Evolutionary conservation across 2,329 filamentous ascomycete genomes (phyloP).

Genomic region (Tolypocladium album): DNA sequence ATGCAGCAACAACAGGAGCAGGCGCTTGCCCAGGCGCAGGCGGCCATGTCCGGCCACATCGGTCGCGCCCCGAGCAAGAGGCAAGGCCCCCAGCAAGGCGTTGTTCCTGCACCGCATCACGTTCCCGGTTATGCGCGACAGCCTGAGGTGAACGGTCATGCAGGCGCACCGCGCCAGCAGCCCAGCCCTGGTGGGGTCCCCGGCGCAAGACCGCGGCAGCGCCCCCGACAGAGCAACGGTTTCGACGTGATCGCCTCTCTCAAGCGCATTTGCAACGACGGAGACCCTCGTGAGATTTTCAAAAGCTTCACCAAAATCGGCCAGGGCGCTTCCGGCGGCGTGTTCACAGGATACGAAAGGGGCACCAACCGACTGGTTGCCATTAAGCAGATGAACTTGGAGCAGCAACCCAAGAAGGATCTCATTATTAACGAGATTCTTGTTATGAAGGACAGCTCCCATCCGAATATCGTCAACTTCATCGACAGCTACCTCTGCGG

Average conservation of each 20-base stretch:
- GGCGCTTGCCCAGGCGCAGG: conserved; percentile 68
- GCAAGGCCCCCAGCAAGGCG: conserved; percentile 27
- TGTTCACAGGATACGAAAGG: conserved; percentile 82
- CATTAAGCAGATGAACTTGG: conserved; percentile 99
- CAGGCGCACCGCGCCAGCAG: conserved; percentile 24
- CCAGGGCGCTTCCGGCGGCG: conserved; percentile 91
- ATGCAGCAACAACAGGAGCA: conserved; percentile 80
- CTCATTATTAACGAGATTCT: conserved; percentile 98
- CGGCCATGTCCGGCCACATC: conserved; percentile 61
- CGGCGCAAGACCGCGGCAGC: conserved; percentile 60
- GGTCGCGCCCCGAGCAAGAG: conserved; percentile 66
- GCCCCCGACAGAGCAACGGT: conserved; percentile 66
- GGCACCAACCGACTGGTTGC: conserved; percentile 81
- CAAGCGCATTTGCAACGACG: conserved; percentile 80
- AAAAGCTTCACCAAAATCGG: conserved; percentile 87
- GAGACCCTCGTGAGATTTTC: conserved; percentile 83
- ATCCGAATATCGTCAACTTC: conserved; percentile 98
- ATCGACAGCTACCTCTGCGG: conserved; percentile 90
- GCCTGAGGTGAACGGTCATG: conserved; percentile 19
- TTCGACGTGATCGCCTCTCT: conserved; percentile 76
- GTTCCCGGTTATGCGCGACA: conserved; percentile 16
- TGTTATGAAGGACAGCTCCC: conserved; percentile 98
- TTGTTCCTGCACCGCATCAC: conserved; percentile 11
- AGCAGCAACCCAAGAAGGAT: conserved; percentile 98
- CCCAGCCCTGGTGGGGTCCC: conserved; percentile 28